phyloP scores from a whole-genome alignment of 495 filamentous ascomycete genomes.

The Podospora pseudopauciseta region DNA sequence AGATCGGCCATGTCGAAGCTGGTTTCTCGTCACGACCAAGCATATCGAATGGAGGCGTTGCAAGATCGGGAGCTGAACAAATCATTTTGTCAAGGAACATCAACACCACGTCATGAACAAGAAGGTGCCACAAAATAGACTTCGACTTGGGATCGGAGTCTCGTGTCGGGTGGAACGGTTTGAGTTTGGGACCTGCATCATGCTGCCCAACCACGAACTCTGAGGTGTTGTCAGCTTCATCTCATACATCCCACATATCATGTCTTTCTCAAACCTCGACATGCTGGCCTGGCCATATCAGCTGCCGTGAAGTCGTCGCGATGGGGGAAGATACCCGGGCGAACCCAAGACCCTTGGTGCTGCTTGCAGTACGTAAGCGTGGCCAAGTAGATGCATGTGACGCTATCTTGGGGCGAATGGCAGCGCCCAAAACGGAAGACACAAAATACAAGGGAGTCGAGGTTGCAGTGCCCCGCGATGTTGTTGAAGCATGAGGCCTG shows the following conservation, averaged over 20 bases:
- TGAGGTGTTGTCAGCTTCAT: not conserved
- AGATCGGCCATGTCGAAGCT: not conserved
- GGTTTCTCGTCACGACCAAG: not conserved
- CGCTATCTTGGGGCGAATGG: not conserved
- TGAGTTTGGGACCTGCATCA: not conserved
- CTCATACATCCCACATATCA: not conserved
- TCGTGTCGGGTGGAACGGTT: not conserved
- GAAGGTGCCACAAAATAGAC: not conserved
- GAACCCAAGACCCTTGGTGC: not conserved
- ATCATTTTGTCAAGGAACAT: not conserved
- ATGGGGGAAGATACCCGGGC: not conserved
- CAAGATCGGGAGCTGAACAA: not conserved
- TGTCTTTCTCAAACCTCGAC: not conserved
- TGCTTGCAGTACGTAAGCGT: not conserved
- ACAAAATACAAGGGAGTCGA: not conserved
- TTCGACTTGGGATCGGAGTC: not conserved
- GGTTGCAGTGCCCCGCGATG: not conserved
- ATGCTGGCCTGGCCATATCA: not conserved
- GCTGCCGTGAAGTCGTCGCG: not conserved
- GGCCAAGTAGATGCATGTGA: not conserved
- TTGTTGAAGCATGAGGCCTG: not conserved
- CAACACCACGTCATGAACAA: not conserved
- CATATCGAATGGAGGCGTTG: not conserved
- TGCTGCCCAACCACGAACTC: not conserved
- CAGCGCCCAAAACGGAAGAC: not conserved